Evolutionary conservation across 352 stramenopile species (phyloP), one percentile per base, ranked within the genome.

Genomic region (Phytophthora sp.): DNA sequence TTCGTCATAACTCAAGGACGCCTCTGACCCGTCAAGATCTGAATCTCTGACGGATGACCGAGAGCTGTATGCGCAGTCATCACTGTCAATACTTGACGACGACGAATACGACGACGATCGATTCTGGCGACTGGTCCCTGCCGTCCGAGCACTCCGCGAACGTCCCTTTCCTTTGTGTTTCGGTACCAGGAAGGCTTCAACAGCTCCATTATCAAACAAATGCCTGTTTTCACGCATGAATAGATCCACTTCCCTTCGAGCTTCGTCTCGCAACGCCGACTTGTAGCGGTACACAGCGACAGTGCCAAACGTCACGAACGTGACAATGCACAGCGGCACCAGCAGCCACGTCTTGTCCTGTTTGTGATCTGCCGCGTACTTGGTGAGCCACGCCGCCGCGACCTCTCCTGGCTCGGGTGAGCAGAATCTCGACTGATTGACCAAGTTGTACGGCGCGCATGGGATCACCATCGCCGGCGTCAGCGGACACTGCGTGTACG

Each of bases 301-400:
- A 0, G 68, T 72, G 5, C 68, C 77, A n/a, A 85, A 58, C 21
- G 72, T 76, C 28, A 84, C 60, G 34, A 88, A 82, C 3, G 76
- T 69, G 28, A 78, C 64, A 39, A 89, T 82, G 51, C 71, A 78
- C 15, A 87, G 51, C 43, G 78, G 76, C 37, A 88, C 77, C 3
- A 91, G 64, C 51, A 91, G 62, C 78, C 81, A 88, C 46, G 66
- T 80, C 56, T 80, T 69, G 54, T 81, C 73, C 37, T 77, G 69
- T 26, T 83, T 76, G 42, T 82, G 64, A 38, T 82, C 74, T 10
- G 73, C 67, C 4, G 79, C 77, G 43, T 77, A 85, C 45, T 87
- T 85, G 18, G 55, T 62, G 12, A 89, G 73, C 82, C 82, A 91
- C 1, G 76, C 69, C 1, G 55, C 41, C 13, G 80, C 64, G 17